phyloP scores from a whole-genome alignment of 306 rosid genomes.

The Albizia julibrissin region DNA sequence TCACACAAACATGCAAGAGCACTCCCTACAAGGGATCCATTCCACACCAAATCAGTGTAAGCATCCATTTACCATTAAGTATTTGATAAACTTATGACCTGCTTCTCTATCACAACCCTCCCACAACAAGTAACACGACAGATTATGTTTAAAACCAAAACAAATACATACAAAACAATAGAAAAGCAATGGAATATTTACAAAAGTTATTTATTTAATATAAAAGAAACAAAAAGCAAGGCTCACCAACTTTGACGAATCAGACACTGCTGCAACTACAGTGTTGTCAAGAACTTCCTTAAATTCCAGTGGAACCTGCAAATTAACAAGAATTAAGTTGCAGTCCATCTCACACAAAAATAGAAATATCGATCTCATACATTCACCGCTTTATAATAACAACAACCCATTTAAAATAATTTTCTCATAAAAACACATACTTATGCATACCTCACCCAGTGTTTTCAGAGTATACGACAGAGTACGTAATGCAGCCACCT shows the following conservation, averaged over 20 bases:
- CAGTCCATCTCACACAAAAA: not conserved
- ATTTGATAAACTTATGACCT: conserved; percentile 22
- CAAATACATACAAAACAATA: conserved; percentile 23
- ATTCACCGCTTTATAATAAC: not conserved
- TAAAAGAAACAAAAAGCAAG: conserved; percentile 20
- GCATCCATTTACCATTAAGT: conserved; percentile 14
- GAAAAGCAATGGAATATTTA: conserved; percentile 1
- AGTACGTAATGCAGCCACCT: conserved; percentile 81
- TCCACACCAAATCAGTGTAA: conserved; percentile 2
- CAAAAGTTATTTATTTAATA: not conserved
- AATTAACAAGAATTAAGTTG: conserved; percentile 28
- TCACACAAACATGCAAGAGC: not conserved
- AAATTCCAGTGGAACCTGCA: conserved; percentile 89
- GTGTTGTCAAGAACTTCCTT: conserved; percentile 90
- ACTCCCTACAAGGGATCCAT: not conserved
- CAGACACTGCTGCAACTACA: conserved; percentile 83
- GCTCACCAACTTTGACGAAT: conserved; percentile 88
- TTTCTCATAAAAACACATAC: conserved; percentile 14
- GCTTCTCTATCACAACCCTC: conserved; percentile 8
- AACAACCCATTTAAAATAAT: conserved; percentile 5
- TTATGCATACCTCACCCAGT: conserved; percentile 76
- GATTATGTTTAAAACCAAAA: conserved; percentile 16
- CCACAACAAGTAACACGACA: conserved; percentile 8
- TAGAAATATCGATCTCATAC: conserved; percentile 6
- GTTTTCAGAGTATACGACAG: conserved; percentile 79